phyloP scores from a whole-genome alignment of 2,329 filamentous ascomycete genomes.

The Lachnellula arida region DNA sequence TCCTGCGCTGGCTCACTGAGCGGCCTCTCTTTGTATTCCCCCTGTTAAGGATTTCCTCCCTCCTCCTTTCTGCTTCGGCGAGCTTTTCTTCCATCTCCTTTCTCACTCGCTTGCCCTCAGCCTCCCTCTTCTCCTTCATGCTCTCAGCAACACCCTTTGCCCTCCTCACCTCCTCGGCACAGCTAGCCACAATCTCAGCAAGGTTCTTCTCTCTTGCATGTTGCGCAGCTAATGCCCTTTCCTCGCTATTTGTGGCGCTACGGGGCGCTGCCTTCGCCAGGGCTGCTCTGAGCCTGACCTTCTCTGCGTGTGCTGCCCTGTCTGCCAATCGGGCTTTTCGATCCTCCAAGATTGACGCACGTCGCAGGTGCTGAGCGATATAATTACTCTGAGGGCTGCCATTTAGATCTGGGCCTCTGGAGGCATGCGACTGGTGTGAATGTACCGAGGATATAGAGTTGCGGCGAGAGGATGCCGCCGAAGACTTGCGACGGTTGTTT shows the following conservation, averaged over 20 bases:
- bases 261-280: constrained; percentile 65
- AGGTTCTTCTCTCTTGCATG: constrained; percentile 75
- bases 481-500: constrained; percentile 65
- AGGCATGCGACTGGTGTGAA: constrained; percentile 35
- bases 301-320: constrained; percentile 76
- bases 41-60: constrained; percentile 58
- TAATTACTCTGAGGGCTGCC: constrained; percentile 67
- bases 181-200: constrained; percentile 74
- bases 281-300: constrained; percentile 72
- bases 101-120: constrained; percentile 64
- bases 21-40: constrained; percentile 47
- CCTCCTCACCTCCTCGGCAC: constrained; percentile 71
- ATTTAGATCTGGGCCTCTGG: constrained; percentile 36
- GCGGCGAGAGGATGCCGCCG: constrained; percentile 71
- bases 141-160: constrained; percentile 11
- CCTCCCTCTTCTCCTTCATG: constrained; percentile 45
- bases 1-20: constrained; percentile 50
- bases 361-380: constrained; percentile 72
- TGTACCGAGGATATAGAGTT: constrained; percentile 76
- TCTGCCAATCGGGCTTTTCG: constrained; percentile 76
- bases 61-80: constrained; percentile 69
- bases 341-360: constrained; percentile 75
- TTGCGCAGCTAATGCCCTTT: constrained; percentile 71
- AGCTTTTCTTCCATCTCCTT: constrained; percentile 75
- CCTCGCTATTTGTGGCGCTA: constrained; percentile 64